Conservation (phyloP, 2,329 filamentous ascomycete genomes). For the Claviceps sp. region DNA sequence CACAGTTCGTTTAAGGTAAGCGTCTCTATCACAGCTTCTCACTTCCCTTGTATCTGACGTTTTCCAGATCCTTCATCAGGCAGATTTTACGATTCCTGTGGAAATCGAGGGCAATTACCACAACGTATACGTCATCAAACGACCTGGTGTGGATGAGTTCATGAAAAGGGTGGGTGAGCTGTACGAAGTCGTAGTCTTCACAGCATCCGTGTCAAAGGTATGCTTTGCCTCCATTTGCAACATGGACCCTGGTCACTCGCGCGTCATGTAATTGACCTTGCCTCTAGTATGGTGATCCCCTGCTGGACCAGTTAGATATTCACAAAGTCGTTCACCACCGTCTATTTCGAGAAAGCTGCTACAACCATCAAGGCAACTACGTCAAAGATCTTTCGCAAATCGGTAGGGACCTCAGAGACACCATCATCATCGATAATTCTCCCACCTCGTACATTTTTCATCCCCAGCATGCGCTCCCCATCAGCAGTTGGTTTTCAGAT, state of each 20-base stretch:
- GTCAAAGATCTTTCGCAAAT: slow-evolving; percentile 98
- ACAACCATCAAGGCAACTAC: slow-evolving; percentile 98
- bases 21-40: not conserved
- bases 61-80: slow-evolving; percentile 80
- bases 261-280: slow-evolving; percentile 5
- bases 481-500: slow-evolving; percentile 99
- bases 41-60: slow-evolving; percentile 3
- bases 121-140: slow-evolving; percentile 98
- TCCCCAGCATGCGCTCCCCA: slow-evolving; percentile 94
- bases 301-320: slow-evolving; percentile 93
- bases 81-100: slow-evolving; percentile 96
- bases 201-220: slow-evolving; percentile 95
- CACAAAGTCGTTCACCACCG: slow-evolving; percentile 93
- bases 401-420: slow-evolving; percentile 87
- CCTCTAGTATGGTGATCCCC: slow-evolving; percentile 77
- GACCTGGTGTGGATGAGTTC: slow-evolving; percentile 95
- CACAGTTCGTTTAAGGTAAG: slow-evolving; percentile 91
- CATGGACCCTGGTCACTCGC: slow-evolving; percentile 6
- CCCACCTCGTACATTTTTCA: slow-evolving; percentile 99
- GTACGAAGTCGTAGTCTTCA: slow-evolving; percentile 98
- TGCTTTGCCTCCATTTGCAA: slow-evolving; percentile 1
- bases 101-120: slow-evolving; percentile 98
- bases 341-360: slow-evolving; percentile 95
- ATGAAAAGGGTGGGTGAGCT: slow-evolving; percentile 97
- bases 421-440: slow-evolving; percentile 99